These are phyloP conservation scores for Fraxinus greggii DNA, from an alignment of 305 asterid genomes.

Conservation along the genomic window DNA sequence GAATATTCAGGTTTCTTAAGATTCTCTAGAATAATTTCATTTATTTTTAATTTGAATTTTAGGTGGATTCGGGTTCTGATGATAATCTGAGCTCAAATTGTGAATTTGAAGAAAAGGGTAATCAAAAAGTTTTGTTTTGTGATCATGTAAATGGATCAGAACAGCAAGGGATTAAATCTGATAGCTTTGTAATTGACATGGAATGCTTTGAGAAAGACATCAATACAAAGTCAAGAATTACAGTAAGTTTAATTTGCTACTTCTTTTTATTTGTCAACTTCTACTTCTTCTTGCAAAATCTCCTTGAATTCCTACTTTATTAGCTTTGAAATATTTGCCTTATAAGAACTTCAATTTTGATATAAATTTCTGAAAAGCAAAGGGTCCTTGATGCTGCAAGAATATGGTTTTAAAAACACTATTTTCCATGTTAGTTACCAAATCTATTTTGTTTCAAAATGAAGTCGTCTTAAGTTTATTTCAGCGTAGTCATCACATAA, in stretches of 20 bases:
- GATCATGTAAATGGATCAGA: conserved; percentile 34
- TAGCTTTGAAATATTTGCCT: background rate
- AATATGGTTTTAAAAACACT: too few species aligned
- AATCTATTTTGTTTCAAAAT: background rate
- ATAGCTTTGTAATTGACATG: conserved; percentile 69
- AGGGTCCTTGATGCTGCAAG: background rate
- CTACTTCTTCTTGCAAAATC: background rate
- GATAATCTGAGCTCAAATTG: conserved; percentile 21
- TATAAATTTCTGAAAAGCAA: background rate
- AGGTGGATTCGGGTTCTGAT: conserved; percentile 45
- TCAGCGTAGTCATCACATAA: background rate
- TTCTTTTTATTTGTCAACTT: background rate
- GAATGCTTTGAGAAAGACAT: conserved; percentile 58
- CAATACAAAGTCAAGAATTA: conserved; percentile 52
- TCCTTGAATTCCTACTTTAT: background rate
- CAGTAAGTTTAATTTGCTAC: conserved; percentile 35
- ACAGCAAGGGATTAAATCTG: conserved; percentile 31
- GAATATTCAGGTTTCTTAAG: background rate
- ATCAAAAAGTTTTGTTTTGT: conserved; percentile 24
- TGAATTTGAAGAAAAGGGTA: conserved; percentile 37
- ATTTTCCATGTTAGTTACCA: background rate
- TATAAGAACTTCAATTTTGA: background rate
- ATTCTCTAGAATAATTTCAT: background rate
- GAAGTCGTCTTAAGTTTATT: background rate
- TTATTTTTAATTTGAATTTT: background rate